Percentiles rank a stretch among this genome's conserved stretches.
Conservation (phyloP, 2,329 filamentous ascomycete species). For the Exophiala sp. region DNA sequence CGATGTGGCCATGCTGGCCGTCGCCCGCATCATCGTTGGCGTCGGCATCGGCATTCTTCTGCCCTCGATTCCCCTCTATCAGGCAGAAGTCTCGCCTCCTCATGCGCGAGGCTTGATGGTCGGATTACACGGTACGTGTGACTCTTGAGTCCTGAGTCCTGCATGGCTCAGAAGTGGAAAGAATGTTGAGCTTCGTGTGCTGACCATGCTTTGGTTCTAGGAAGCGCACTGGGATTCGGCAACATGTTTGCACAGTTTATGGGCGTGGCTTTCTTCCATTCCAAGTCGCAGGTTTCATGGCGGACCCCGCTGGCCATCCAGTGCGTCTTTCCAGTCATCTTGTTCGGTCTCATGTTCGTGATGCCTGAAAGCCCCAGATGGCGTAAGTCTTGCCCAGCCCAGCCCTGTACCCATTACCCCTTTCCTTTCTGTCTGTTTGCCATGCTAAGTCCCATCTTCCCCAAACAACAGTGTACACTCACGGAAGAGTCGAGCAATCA, state of each 20-base stretch:
- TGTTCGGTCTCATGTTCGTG: neutral
- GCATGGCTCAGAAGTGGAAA: too few relatives aligned
- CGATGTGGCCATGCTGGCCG: constrained; percentile 1
- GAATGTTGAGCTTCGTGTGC: constrained; percentile 1
- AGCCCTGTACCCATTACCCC: too few relatives aligned
- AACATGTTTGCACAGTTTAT: too few relatives aligned
- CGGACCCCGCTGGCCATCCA: neutral
- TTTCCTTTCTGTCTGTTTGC: too few relatives aligned
- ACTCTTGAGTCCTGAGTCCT: neutral
- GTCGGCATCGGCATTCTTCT: constrained; percentile 6
- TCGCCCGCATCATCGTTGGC: neutral
- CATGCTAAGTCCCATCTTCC: too few relatives aligned
- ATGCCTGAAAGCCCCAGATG: constrained; percentile 11
- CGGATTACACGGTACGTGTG: constrained; percentile 2
- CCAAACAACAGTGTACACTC: too few relatives aligned
- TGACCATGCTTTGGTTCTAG: too few relatives aligned
- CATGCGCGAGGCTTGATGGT: constrained; percentile 1
- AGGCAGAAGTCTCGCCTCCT: constrained; percentile 1
- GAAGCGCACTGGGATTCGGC: too few relatives aligned
- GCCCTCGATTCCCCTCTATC: neutral
- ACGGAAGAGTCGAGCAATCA: too few relatives aligned
- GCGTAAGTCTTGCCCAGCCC: neutral
- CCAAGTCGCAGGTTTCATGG: constrained; percentile 2
- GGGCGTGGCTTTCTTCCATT: too few relatives aligned
- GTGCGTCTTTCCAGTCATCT: neutral